Evolutionary conservation across 2,329 filamentous ascomycete genomes (phyloP), one percentile per base, ranked within the genome.

Genomic region (Venturiaceae sp.): DNA sequence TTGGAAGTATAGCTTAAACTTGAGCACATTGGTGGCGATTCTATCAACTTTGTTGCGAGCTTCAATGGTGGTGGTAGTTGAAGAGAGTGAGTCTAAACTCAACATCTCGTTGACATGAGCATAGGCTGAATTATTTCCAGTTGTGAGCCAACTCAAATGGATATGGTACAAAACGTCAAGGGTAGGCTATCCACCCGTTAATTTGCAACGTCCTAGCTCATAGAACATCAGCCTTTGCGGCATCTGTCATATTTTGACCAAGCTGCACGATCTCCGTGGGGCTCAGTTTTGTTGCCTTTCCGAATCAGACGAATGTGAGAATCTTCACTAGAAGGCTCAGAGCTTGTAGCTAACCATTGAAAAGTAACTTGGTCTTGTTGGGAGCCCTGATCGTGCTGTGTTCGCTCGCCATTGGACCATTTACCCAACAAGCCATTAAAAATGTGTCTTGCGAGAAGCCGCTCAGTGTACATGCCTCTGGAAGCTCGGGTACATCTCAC

Each of bases 131-230:
- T 4, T 11, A 16, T 13, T 2, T 2, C 21, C 34, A 53, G 50
- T 37, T 5, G 34, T 53, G 14, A 34, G 50, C 50, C 50, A 53
- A 28, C 30, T 53, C 13, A 53, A 53, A 53, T 53, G 50, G 50
- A 19, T 34, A 5, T 53, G 50, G 50, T 26, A 53, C 30, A 47
- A 28, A 16, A 28, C 41, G n/a, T 14, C 41, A 14, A 47, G 41
- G n/a, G 41, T 47, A 47, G 30, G 9, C n/a, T 13, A 47, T 14
- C 11, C 26, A 28, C 4, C 8, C 21, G 26, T 14, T 6, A 4
- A 28, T 5, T 13, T 5, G 13, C 23, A 2, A 19, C 11, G 2
- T 14, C 8, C 9, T 28, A 7, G 30, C 41, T 47, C 6, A 47
- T 3, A 5, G 9, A 1, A 3, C 3, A 8, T 14, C 41, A 47